These are phyloP conservation scores for Rhizoclosmatium globosum DNA, from an alignment of 192 early-diverging fungal species.

Conservation along the genomic window DNA sequence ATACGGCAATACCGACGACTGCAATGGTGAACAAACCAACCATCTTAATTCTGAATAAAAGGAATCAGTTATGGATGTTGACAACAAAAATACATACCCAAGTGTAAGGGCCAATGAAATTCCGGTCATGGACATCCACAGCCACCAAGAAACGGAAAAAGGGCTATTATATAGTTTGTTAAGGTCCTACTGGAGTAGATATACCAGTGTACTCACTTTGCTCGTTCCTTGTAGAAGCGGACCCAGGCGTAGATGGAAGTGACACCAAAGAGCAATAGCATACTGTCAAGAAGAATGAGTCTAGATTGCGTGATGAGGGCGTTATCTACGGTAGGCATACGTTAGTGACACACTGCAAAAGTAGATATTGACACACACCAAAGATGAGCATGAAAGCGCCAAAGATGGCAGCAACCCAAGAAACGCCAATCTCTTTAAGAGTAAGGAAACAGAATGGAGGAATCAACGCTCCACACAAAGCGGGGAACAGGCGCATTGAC, in stretches of 20 bases:
- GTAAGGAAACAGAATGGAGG: conserved; percentile 83
- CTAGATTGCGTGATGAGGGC: conserved; percentile 88
- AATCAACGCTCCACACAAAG: conserved; percentile 78
- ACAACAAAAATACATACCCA: conserved; percentile 50
- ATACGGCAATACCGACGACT: conserved; percentile 82
- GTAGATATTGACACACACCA: conserved; percentile 59
- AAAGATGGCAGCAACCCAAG: conserved; percentile 73
- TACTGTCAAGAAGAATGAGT: conserved; percentile 92
- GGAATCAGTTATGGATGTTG: neutral
- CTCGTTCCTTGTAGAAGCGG: conserved; percentile 77
- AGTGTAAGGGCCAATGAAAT: conserved; percentile 78
- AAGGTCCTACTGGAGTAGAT: neutral
- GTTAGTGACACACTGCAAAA: conserved; percentile 25
- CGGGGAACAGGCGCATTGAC: conserved; percentile 80
- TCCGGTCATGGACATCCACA: conserved; percentile 84
- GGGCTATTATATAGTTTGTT: conserved; percentile 52
- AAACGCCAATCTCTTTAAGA: conserved; percentile 88
- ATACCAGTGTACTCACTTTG: conserved; percentile 34
- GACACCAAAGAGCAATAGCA: conserved; percentile 92
- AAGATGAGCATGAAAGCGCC: conserved; percentile 83
- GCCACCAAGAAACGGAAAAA: conserved; percentile 85
- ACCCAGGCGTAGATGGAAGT: conserved; percentile 87
- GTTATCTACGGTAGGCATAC: conserved; percentile 71
- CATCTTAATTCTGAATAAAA: conserved; percentile 82
- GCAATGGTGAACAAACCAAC: conserved; percentile 90